Evolutionary conservation across 2,329 filamentous ascomycete genomes (phyloP), one percentile per base, ranked within the genome.

Genomic region (Paramyrothecium sp.): DNA sequence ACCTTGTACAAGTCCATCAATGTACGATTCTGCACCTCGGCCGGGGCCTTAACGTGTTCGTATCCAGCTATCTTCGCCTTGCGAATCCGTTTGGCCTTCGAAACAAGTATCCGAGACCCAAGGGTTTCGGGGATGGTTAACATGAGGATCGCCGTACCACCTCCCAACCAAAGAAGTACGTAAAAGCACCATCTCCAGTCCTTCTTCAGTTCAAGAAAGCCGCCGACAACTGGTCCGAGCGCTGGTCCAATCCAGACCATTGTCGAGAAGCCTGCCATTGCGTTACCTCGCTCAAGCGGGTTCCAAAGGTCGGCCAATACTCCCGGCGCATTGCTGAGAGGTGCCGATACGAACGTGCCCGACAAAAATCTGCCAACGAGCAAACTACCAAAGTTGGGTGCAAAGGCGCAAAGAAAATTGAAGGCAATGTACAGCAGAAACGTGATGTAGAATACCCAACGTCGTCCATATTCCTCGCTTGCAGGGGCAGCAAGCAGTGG

Each of bases 71-170:
- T 75, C 33, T 78, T 75, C 12, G 77, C 68, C 11, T 69, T 67
- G 4, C 81, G 72, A 33, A 88, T 77, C 4, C 83, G 75, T 50
- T 69, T 69, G 1, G 85, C 85, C 61, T 85, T 85, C 59, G 79
- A 75, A 2, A 75, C 67, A 22, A 88, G 71, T 4, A 88, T 74
- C 3, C 72, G 77, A 0, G 75, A 77, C 0, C 75, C 75, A 38
- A 80, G 78, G 0, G 85, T 87, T 64, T 87, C 84, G 1, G 84
- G 85, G 8, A 87, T 80, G 0, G 82, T 82, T 54, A 86, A 73
- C 77, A 86, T 80, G 3, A 83, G 56, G 7, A 78, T 2, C 3
- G 66, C 67, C 0, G 76, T 74, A 7, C 64, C 61, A 1, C 64
- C 77, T 3, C 72, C 77, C 0, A 82, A 61, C 72, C 75, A 78